Evolutionary conservation across 2,329 filamentous ascomycete species (phyloP).

Genomic region (Stagonosporopsis vannaccii): DNA sequence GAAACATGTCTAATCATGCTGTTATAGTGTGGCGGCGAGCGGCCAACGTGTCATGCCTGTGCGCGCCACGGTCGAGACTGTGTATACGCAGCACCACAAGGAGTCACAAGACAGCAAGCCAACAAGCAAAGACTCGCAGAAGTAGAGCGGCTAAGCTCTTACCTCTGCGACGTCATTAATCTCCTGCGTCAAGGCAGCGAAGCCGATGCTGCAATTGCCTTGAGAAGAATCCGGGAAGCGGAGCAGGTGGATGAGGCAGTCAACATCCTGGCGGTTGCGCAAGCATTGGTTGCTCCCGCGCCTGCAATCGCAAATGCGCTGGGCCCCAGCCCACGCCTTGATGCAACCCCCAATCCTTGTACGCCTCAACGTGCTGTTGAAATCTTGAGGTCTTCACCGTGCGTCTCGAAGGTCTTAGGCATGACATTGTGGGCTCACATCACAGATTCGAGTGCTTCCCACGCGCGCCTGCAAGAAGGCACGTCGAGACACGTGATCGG

Average conservation of each 20-base stretch:
- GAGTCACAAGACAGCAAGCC: constrained; percentile 4
- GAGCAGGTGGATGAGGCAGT: not conserved
- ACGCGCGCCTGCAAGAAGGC: not conserved
- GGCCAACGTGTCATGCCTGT: not conserved
- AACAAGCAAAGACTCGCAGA: not conserved
- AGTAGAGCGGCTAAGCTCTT: not conserved
- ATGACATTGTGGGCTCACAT: not conserved
- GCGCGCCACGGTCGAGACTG: not conserved
- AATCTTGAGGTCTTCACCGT: not conserved
- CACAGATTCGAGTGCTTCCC: not conserved
- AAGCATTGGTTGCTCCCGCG: not conserved
- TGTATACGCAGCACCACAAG: not conserved
- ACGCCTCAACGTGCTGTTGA: not conserved
- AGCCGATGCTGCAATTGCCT: not conserved
- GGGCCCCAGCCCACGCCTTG: not conserved
- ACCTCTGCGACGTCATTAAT: not conserved
- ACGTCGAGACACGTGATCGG: not conserved
- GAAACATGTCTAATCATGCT: not conserved
- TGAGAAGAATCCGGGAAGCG: constrained; percentile 2
- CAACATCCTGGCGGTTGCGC: not conserved
- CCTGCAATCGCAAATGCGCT: not conserved
- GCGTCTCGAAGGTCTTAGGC: not conserved
- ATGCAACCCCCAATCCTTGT: not conserved
- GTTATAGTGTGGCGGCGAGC: constrained; percentile 1
- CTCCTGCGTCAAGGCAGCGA: constrained; percentile 1